Percentiles rank a stretch among this genome's conserved stretches.
Evolutionary conservation across 352 stramenopile species (phyloP).

Genomic region (Thraustochytrium sp.): DNA sequence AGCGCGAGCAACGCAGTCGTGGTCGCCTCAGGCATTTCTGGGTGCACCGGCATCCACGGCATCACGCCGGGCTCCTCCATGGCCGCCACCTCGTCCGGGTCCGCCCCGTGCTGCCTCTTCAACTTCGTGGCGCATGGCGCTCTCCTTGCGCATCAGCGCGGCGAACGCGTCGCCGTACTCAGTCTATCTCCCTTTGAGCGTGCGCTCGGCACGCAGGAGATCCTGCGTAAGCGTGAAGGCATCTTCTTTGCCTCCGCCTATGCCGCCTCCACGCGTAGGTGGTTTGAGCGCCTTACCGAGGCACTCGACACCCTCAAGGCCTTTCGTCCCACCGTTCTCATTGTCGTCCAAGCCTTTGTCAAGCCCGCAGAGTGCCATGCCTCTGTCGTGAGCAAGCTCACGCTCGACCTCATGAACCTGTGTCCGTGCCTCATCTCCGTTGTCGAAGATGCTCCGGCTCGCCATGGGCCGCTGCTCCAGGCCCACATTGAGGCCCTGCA

Average conservation of each 20-base stretch:
- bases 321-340: not conserved
- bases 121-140: conserved; percentile 9
- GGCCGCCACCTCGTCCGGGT: not conserved
- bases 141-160: not conserved
- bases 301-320: not conserved
- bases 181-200: not conserved
- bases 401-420: not conserved
- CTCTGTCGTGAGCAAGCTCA: not conserved
- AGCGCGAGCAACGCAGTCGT: not conserved
- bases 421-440: not conserved
- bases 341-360: not conserved
- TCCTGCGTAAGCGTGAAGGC: not conserved
- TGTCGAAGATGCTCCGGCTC: not conserved
- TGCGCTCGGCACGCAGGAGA: not conserved
- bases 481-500: not conserved
- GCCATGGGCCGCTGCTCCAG: not conserved
- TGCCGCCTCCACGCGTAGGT: not conserved
- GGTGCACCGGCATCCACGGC: not conserved
- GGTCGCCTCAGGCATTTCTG: not conserved
- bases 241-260: not conserved
- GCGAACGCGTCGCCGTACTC: not conserved
- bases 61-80: not conserved
- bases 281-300: not conserved
- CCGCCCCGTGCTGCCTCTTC: not conserved
- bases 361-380: not conserved